Percentiles rank a stretch among this genome's conserved stretches.
Evolutionary conservation across 192 early-diverging fungal genomes (phyloP).

Genomic region (Coemansia sp.): DNA sequence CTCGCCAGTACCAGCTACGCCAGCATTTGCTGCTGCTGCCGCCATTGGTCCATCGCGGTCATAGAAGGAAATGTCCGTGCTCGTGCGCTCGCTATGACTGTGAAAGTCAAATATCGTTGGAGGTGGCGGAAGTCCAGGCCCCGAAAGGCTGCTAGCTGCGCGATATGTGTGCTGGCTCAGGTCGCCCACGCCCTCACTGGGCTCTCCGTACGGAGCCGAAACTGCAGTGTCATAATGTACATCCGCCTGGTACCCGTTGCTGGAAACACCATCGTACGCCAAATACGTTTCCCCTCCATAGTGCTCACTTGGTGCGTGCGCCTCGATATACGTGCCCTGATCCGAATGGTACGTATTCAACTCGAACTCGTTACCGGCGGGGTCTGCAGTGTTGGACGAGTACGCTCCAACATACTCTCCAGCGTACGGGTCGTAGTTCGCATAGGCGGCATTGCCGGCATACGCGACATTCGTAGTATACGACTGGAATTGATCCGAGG

Average conservation of each 20-base stretch:
- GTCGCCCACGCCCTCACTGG: not conserved
- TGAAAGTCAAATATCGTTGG: slow-evolving; percentile 12
- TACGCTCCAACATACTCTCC: not conserved
- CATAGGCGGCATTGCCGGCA: slow-evolving; percentile 1
- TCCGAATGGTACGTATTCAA: not conserved
- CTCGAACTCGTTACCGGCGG: not conserved
- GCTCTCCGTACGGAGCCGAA: not conserved
- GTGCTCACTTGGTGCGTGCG: not conserved
- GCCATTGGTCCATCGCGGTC: slow-evolving; percentile 5
- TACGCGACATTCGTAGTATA: not conserved
- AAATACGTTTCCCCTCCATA: not conserved
- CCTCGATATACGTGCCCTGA: not conserved
- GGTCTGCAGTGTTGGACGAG: not conserved
- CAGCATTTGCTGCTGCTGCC: not conserved
- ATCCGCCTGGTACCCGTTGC: not conserved
- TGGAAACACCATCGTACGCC: not conserved
- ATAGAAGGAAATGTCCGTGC: slow-evolving; percentile 25
- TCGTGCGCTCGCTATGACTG: slow-evolving; percentile 26
- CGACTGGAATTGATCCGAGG: not conserved
- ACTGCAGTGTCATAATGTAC: not conserved
- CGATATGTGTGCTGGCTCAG: slow-evolving; percentile 3
- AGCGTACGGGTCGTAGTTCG: not conserved
- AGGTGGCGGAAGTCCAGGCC: slow-evolving; percentile 4
- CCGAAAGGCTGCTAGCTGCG: slow-evolving; percentile 17
- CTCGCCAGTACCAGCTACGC: not conserved